Evolutionary conservation across 148 eudicot species (phyloP), one percentile per base, ranked within the genome.

Genomic region (Cornus suecica): DNA sequence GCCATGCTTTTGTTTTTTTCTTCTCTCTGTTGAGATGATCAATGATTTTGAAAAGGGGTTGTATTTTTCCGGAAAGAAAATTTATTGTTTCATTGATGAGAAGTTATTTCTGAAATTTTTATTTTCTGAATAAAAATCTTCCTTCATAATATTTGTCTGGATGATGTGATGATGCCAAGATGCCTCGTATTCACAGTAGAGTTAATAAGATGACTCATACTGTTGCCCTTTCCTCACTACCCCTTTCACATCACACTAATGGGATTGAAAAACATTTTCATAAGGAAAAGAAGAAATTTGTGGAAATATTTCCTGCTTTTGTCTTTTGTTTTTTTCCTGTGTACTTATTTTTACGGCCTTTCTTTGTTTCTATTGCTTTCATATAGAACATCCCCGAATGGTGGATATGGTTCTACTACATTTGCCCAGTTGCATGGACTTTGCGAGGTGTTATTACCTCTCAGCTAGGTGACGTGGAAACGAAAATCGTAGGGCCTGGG

Each of bases 361-460:
- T 29, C 10, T 70, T 37, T 37, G 42, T 37, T 37, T 37, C 42
- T 37, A 37, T 37, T 37, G 9, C 8, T 3, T 37, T 3, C 42
- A 3, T 75, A 29, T 83, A 94, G 98, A 68, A 51, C 27, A 94
- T 94, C 72, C 95, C 98, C 4, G 85, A 68, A 34, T 94, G 98
- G 97, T 94, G 98, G 98, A 79, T 92, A 30, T 92, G 98, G 98
- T 90, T 90, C 81, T 89, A 94, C 77, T 94, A 90, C 78, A 78
- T 92, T n/a, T 75, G 86, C 80, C 98, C 98, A 10, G 82, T 94
- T 16, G 80, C 97, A 23, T 92, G 97, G 97, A 87, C 92, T 7
- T 67, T 94, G 69, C 84, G 87, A 2, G 98, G 98, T 28, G 65
- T 84, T 5, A 81, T 94, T 48, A 82, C 86, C 70, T 90, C 98